Base-by-base conservation (phyloP, 140 eudicot species). In the Cichorium intybus region DNA sequence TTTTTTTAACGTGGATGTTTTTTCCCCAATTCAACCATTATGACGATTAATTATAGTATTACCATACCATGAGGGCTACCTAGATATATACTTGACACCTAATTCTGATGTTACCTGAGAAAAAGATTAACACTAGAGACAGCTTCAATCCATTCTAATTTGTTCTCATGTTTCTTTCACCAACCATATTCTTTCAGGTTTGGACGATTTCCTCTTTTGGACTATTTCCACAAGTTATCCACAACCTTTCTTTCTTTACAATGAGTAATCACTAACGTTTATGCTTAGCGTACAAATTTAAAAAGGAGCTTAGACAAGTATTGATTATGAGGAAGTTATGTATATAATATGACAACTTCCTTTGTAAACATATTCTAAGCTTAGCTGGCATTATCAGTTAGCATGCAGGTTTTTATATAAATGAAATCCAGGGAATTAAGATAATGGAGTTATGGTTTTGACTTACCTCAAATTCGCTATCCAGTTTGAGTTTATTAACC, bases 381-480 rank as follows among this genome's bases (percentile, higher is more conserved):
- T 14, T 24, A 28, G 27, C 39, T 29, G 24, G 1, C 3, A 14
- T 47, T 10, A 18, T 24, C 2, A 8, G 10, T 10, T 64, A 67
- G 62, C 48, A 67, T 68, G 50, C 66, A 69, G 29, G 56, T 21
- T 27, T 43, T 8, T 14, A 61, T 22, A 23, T 12, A 4, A 6
- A 3, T 2, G 9, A 21, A 31, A 41, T 24, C 18, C 10, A 26
- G 16, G 22, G 22, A 54, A n/a, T 56, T 17, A 27, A 41, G 21
- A 55, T 28, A 46, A 26, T 39, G 27, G 29, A 45, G 58, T 49
- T 29, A 22, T 11, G 17, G 34, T 51, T 51, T 23, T 66, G 6
- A 65, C 80, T 18, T 84, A 90, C 97, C 97, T 84, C 78, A 15
- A 90, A 84, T 84, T 90, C 97, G 58, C 77, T 75, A 64, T 90